Conservation (phyloP, 2,329 filamentous ascomycete species). For the Aurifilum marmelostoma region DNA sequence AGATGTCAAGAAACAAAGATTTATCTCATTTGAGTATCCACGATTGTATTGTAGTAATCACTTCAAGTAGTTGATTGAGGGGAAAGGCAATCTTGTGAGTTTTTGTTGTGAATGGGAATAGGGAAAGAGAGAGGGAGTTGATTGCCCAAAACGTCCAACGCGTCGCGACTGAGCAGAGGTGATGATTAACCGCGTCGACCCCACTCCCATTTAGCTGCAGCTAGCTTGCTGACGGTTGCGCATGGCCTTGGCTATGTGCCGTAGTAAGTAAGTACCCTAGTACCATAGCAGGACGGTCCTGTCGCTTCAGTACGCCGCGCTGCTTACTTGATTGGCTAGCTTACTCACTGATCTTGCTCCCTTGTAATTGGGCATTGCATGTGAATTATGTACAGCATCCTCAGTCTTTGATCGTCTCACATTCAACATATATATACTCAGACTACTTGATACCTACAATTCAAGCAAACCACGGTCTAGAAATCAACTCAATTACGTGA, state of each 20-base stretch:
- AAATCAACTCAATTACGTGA: no score
- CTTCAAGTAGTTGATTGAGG: not conserved
- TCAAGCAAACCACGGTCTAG: no score
- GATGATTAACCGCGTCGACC: slow-evolving; percentile 7
- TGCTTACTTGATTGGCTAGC: slow-evolving; percentile 6
- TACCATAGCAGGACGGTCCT: no score
- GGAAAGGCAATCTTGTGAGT: not conserved
- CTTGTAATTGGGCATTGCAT: not conserved
- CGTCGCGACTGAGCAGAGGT: slow-evolving; percentile 8
- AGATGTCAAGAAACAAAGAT: not conserved
- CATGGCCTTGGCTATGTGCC: not conserved
- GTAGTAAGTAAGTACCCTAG: no score
- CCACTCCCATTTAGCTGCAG: slow-evolving; percentile 9
- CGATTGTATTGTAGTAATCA: not conserved
- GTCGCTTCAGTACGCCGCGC: no score
- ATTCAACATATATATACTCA: no score
- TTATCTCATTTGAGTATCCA: slow-evolving; percentile 4
- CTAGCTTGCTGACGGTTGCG: not conserved
- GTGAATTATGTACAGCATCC: no score
- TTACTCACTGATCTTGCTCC: not conserved
- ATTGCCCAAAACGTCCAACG: slow-evolving; percentile 8
- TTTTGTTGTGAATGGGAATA: not conserved
- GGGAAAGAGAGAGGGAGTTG: not conserved
- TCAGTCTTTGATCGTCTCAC: no score
- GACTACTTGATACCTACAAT: no score